phyloP scores from a whole-genome alignment of 2,329 filamentous ascomycete genomes.

The Thielaviopsis musarum region DNA sequence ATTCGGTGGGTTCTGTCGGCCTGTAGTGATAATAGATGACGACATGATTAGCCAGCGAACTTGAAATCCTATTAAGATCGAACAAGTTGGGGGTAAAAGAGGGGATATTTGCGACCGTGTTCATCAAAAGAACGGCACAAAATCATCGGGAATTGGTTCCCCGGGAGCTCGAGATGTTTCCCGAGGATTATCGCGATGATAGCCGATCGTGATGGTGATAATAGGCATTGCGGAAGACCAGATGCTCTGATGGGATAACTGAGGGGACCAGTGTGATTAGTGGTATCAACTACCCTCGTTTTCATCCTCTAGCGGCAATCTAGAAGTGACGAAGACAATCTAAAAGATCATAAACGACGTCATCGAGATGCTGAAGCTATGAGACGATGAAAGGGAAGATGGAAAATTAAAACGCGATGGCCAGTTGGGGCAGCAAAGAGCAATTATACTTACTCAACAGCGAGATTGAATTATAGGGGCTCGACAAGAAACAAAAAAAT shows the following conservation, averaged over 20 bases:
- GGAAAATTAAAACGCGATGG: constrained; percentile 11
- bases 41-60: constrained; percentile 1
- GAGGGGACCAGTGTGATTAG: neutral
- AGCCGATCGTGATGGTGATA: neutral
- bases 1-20: neutral
- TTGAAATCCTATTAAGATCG: neutral
- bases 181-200: constrained; percentile 6
- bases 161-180: neutral
- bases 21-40: neutral
- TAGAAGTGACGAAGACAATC: neutral
- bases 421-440: neutral
- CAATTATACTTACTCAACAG: neutral
- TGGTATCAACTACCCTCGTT: constrained; percentile 1
- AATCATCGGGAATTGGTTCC: neutral
- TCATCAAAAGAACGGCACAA: neutral
- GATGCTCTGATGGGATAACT: neutral
- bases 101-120: constrained; percentile 5
- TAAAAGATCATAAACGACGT: constrained; percentile 1
- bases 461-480: neutral
- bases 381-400: constrained; percentile 3
- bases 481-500: constrained; percentile 3
- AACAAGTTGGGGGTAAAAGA: neutral
- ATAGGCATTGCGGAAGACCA: neutral
- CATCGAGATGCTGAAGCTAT: constrained; percentile 5
- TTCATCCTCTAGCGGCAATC: neutral